A percentile compares a stretch with the other conserved stretches of the same genome.
phyloP scores from a whole-genome alignment of 2,329 filamentous ascomycete genomes.

The Epicoccum sorghinum region DNA sequence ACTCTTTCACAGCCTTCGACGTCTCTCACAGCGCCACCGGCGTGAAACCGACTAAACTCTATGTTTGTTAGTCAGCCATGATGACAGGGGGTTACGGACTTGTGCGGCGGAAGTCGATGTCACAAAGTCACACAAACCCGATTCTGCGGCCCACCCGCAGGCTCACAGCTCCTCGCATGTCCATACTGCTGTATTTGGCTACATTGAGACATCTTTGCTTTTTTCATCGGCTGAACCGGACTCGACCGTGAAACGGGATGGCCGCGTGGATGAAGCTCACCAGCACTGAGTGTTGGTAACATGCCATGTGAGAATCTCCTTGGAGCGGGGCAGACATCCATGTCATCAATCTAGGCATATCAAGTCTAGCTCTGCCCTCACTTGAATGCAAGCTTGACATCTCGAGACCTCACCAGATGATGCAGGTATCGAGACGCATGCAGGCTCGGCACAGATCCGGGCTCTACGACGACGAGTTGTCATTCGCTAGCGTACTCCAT shows the following conservation, averaged over 20 bases:
- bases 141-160: slow-evolving; percentile 20
- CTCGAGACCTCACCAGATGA: slow-evolving; percentile 13
- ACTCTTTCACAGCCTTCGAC: slow-evolving; percentile 1
- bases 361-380: slow-evolving; percentile 17
- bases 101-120: slow-evolving; percentile 5
- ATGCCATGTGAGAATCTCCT: slow-evolving; percentile 10
- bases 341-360: slow-evolving; percentile 15
- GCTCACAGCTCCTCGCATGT: slow-evolving; percentile 14
- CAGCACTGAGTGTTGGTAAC: background rate
- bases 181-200: slow-evolving; percentile 17
- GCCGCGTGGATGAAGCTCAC: slow-evolving; percentile 8
- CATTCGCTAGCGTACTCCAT: background rate
- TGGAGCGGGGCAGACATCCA: slow-evolving; percentile 7
- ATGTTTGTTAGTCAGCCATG: slow-evolving; percentile 7
- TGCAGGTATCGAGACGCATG: slow-evolving; percentile 14
- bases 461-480: slow-evolving; percentile 6
- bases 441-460: slow-evolving; percentile 11
- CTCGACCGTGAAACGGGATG: slow-evolving; percentile 8
- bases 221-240: slow-evolving; percentile 11
- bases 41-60: background rate
- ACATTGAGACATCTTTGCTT: slow-evolving; percentile 9
- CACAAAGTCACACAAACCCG: slow-evolving; percentile 23
- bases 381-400: slow-evolving; percentile 6
- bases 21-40: slow-evolving; percentile 5
- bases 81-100: background rate